phyloP scores from a whole-genome alignment of 1,139 yeast genomes.

The Nadsonia starkeyi-henricii region DNA sequence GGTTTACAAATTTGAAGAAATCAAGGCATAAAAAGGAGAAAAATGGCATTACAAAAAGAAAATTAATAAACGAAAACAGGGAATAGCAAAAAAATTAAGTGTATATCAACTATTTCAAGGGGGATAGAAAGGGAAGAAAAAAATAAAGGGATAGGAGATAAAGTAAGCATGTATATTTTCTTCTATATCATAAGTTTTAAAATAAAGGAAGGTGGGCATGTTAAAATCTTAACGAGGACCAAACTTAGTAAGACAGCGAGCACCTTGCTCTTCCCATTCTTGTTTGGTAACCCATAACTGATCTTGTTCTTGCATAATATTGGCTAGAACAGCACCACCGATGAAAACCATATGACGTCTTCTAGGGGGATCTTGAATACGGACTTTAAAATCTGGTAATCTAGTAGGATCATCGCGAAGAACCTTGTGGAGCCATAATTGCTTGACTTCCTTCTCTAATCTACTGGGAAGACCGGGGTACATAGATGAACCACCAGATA shows the following conservation, averaged over 20 bases:
- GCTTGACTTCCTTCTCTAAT: slow-evolving; percentile 89
- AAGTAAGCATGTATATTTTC: too few relatives aligned
- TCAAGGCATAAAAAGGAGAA: too few relatives aligned
- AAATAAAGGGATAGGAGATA: too few relatives aligned
- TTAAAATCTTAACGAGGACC: slow-evolving; percentile 61
- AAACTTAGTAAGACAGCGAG: slow-evolving; percentile 66
- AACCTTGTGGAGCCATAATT: slow-evolving; percentile 84
- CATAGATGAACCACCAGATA: slow-evolving; percentile 97
- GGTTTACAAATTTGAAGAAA: too few relatives aligned
- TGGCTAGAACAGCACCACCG: slow-evolving; percentile 97
- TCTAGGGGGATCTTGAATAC: slow-evolving; percentile 98
- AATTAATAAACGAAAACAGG: too few relatives aligned
- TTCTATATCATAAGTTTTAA: too few relatives aligned
- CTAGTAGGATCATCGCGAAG: slow-evolving; percentile 78
- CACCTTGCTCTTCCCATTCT: slow-evolving; percentile 97
- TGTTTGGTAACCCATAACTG: slow-evolving; percentile 95
- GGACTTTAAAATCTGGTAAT: slow-evolving; percentile 81
- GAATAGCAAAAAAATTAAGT: too few relatives aligned
- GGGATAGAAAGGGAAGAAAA: too few relatives aligned
- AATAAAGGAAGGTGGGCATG: too few relatives aligned
- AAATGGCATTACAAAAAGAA: too few relatives aligned
- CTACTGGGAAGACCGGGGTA: slow-evolving; percentile 96
- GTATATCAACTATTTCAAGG: too few relatives aligned
- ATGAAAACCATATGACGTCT: slow-evolving; percentile 98
- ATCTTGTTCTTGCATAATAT: slow-evolving; percentile 95